phyloP scores from a whole-genome alignment of 176 grass and related monocot species.

The Carex pumila region DNA sequence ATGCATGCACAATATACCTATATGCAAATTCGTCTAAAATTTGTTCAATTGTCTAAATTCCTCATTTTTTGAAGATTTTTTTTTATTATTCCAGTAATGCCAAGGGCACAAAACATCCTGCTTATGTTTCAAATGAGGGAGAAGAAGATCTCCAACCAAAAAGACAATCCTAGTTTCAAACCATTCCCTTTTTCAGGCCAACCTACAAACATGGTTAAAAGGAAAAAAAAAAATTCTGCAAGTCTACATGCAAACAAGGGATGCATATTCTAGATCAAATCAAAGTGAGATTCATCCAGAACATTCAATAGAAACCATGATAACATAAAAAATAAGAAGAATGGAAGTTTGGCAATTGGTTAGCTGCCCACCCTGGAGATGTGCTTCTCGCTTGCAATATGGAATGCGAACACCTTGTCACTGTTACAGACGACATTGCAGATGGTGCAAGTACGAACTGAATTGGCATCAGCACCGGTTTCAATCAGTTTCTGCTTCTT shows the following conservation, averaged over 20 bases:
- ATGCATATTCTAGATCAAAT: neutral
- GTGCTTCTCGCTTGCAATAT: conserved; percentile 19
- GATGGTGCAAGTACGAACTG: conserved; percentile 12
- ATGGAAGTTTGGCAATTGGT: neutral
- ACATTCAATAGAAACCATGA: neutral
- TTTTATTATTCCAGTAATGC: neutral
- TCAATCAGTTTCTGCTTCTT: conserved; percentile 29
- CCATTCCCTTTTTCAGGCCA: neutral
- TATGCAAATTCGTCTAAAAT: neutral
- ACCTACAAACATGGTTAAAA: neutral
- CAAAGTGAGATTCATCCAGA: neutral
- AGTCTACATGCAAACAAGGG: neutral
- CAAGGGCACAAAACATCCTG: neutral
- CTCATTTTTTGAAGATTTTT: neutral
- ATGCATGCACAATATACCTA: neutral
- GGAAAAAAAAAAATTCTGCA: neutral
- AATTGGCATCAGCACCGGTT: conserved; percentile 10
- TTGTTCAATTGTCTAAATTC: neutral
- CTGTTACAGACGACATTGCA: conserved; percentile 32
- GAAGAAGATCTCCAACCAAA: neutral
- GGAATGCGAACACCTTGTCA: conserved; percentile 16
- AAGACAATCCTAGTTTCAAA: neutral
- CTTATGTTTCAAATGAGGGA: neutral
- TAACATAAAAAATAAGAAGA: neutral
- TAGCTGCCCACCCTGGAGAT: conserved; percentile 14